These are phyloP conservation scores for Aspergillus spinulosporus DNA, from an alignment of 2,329 filamentous ascomycete genomes.

Conservation along the genomic window DNA sequence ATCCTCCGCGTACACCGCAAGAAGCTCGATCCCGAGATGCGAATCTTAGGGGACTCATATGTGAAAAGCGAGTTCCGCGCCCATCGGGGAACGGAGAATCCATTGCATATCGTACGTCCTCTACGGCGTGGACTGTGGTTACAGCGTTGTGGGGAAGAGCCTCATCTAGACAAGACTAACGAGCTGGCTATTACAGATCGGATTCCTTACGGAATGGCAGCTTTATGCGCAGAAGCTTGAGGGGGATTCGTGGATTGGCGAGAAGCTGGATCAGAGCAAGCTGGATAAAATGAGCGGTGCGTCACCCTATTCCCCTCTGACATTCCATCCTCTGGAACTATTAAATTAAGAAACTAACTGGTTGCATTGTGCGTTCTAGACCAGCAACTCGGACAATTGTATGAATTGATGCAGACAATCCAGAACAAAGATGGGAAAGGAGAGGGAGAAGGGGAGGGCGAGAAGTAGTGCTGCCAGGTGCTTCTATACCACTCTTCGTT, in stretches of 20 bases:
- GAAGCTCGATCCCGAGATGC: constrained; percentile 69
- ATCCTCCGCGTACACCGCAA: constrained; percentile 83
- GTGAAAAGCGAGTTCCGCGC: constrained; percentile 89
- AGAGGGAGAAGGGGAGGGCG: neutral
- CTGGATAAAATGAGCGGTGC: constrained; percentile 91
- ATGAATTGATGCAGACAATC: constrained; percentile 89
- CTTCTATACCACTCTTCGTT: neutral
- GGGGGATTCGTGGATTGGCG: constrained; percentile 79
- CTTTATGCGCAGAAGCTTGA: constrained; percentile 90
- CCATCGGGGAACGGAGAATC: constrained; percentile 82
- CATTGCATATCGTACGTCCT: constrained; percentile 75
- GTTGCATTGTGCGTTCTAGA: constrained; percentile 53
- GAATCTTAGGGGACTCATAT: constrained; percentile 86
- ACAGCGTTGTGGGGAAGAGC: no score
- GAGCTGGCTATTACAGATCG: constrained; percentile 61
- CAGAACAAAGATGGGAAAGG: constrained; percentile 44
- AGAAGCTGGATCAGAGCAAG: constrained; percentile 79
- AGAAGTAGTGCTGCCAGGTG: neutral
- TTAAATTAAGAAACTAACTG: constrained; percentile 7
- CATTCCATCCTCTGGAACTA: neutral
- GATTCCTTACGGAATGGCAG: constrained; percentile 96
- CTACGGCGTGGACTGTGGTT: neutral
- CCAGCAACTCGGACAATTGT: constrained; percentile 88
- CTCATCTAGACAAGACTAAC: neutral
- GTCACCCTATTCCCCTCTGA: constrained; percentile 32